Evolutionary conservation across 306 rosid species (phyloP).

Genomic region (Pterocarpus macrocarpus): DNA sequence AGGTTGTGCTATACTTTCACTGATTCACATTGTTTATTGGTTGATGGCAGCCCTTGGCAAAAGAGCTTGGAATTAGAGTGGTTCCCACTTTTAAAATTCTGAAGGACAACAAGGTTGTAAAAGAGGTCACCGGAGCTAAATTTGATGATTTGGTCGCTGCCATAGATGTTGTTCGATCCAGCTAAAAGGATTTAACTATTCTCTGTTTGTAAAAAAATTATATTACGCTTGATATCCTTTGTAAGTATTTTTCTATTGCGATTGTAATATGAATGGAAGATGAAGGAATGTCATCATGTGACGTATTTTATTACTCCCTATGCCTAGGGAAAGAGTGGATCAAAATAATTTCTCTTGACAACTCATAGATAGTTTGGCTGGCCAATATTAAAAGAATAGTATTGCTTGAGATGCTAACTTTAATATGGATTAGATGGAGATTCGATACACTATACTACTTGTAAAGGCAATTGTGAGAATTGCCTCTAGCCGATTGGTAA

Average conservation of each 20-base stretch:
- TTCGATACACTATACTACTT: not conserved
- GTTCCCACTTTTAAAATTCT: constrained; percentile 97
- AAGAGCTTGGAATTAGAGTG: constrained; percentile 94
- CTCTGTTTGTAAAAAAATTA: constrained; percentile 31
- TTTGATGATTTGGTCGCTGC: constrained; percentile 84
- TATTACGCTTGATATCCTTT: constrained; percentile 44
- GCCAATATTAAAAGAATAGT: too few relatives aligned
- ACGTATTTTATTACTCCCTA: constrained; percentile 17
- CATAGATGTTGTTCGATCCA: constrained; percentile 75
- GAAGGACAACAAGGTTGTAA: constrained; percentile 79
- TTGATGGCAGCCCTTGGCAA: constrained; percentile 84
- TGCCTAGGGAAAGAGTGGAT: constrained; percentile 18
- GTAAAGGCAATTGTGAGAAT: not conserved
- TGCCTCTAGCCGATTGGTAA: too few relatives aligned
- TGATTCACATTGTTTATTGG: constrained; percentile 40
- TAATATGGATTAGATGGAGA: not conserved
- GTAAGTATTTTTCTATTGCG: constrained; percentile 52
- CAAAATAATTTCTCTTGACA: constrained; percentile 31
- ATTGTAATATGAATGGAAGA: constrained; percentile 41
- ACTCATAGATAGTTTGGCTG: not conserved
- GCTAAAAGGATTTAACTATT: constrained; percentile 46
- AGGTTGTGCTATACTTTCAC: not conserved
- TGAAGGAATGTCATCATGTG: constrained; percentile 44
- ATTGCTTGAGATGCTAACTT: not conserved
- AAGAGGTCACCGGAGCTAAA: constrained; percentile 94